A percentile compares a stretch with the other conserved stretches of the same genome.
phyloP scores from a whole-genome alignment of 2,329 filamentous ascomycete genomes.

The Diaporthe sp. region DNA sequence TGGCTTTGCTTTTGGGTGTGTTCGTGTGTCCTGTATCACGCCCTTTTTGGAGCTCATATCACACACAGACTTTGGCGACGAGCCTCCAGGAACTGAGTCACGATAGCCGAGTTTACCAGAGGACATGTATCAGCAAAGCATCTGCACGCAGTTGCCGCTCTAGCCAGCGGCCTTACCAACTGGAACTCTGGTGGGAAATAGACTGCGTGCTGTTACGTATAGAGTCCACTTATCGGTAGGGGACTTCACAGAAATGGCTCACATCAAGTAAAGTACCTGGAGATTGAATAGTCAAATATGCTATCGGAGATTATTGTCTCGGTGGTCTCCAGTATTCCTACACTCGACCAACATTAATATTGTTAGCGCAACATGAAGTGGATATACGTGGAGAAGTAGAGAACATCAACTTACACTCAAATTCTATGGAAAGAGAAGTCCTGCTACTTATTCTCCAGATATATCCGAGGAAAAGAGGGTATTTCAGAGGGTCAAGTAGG shows the following conservation, averaged over 20 bases:
- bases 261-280: not conserved
- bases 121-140: not conserved
- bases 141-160: no score
- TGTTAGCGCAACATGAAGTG: no score
- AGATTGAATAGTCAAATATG: not conserved
- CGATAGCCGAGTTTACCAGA: not conserved
- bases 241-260: conserved; percentile 7
- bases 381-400: no score
- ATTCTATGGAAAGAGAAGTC: no score
- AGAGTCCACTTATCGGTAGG: not conserved
- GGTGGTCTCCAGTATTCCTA: not conserved
- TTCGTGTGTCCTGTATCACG: not conserved
- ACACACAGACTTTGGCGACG: not conserved
- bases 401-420: no score
- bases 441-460: no score
- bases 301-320: conserved; percentile 17
- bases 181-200: no score
- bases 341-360: no score
- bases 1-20: no score
- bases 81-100: not conserved
- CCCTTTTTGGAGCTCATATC: not conserved
- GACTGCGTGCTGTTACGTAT: not conserved
- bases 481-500: no score
- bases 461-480: no score
- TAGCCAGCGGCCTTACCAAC: not conserved